phyloP scores from a whole-genome alignment of 2,329 filamentous ascomycete genomes.

The Aspergillus clavatus region DNA sequence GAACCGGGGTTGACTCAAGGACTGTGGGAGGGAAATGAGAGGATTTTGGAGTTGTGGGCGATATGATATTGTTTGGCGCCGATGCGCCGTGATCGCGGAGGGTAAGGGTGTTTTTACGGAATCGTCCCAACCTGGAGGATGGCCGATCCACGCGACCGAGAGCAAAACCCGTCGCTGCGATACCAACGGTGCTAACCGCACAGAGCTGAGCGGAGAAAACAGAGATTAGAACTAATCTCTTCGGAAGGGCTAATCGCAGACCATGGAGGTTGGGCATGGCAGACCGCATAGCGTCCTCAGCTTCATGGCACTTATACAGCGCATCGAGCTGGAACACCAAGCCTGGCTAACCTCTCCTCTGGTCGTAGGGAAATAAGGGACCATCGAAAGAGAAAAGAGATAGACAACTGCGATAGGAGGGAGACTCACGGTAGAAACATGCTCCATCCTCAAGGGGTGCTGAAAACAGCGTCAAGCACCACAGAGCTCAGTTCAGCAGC shows the following conservation, averaged over 20 bases:
- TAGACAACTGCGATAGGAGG: conserved; percentile 2
- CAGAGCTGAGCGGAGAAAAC: conserved; percentile 46
- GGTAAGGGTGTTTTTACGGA: conserved; percentile 24
- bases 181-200: conserved; percentile 59
- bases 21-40: conserved; percentile 14
- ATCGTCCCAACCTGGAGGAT: conserved; percentile 25
- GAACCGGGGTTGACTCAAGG: conserved; percentile 12
- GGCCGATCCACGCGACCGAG: conserved; percentile 49
- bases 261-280: neutral
- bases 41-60: conserved; percentile 14
- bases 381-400: neutral
- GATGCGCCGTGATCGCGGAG: conserved; percentile 17
- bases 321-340: neutral
- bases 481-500: conserved; percentile 30
- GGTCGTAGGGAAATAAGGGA: neutral
- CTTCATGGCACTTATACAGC: neutral
- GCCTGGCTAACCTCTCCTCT: neutral
- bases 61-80: conserved; percentile 10
- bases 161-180: conserved; percentile 55
- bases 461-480: conserved; percentile 28
- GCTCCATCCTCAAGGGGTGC: conserved; percentile 35
- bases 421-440: conserved; percentile 38
- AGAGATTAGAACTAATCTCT: neutral
- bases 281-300: neutral
- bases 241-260: neutral